phyloP scores from a whole-genome alignment of 768 basidiomycete species.

The Macrolepiota albuminosa region DNA sequence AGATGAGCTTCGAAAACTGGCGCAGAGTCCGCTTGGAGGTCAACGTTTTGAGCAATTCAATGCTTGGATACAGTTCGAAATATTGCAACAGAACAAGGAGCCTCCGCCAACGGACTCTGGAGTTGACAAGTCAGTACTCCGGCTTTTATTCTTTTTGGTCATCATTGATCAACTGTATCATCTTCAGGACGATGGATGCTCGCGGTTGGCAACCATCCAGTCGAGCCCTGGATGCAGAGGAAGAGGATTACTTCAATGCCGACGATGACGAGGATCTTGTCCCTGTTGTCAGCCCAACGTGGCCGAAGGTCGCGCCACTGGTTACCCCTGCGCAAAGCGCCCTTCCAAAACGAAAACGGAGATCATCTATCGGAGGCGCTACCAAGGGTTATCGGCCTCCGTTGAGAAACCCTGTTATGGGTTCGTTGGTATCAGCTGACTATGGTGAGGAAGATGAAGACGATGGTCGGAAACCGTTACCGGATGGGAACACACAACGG shows the following conservation, averaged over 20 bases:
- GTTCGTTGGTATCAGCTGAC: constrained; percentile 53
- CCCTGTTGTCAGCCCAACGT: constrained; percentile 35
- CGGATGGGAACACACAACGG: constrained; percentile 10
- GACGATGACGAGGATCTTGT: constrained; percentile 71
- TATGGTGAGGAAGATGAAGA: constrained; percentile 70
- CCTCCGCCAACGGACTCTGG: constrained; percentile 53
- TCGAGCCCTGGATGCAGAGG: constrained; percentile 62
- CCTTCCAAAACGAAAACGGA: constrained; percentile 56
- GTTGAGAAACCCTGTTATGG: constrained; percentile 49
- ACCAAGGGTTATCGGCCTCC: constrained; percentile 45
- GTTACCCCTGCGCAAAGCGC: constrained; percentile 31
- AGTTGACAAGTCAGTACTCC: constrained; percentile 41
- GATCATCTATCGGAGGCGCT: constrained; percentile 35
- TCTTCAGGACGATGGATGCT: constrained; percentile 32
- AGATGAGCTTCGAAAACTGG: constrained; percentile 57
- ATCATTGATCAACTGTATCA: neutral
- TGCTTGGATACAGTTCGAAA: constrained; percentile 68
- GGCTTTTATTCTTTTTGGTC: constrained; percentile 10
- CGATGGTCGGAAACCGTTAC: constrained; percentile 1
- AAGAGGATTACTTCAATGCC: constrained; percentile 91
- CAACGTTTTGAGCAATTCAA: constrained; percentile 70
- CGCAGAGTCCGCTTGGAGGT: constrained; percentile 54
- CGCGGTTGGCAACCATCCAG: constrained; percentile 41
- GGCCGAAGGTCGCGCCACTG: constrained; percentile 24
- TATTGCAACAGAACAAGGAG: constrained; percentile 64